Conservation (phyloP, 768 basidiomycete genomes). For the Cystofilobasidium macerans region DNA sequence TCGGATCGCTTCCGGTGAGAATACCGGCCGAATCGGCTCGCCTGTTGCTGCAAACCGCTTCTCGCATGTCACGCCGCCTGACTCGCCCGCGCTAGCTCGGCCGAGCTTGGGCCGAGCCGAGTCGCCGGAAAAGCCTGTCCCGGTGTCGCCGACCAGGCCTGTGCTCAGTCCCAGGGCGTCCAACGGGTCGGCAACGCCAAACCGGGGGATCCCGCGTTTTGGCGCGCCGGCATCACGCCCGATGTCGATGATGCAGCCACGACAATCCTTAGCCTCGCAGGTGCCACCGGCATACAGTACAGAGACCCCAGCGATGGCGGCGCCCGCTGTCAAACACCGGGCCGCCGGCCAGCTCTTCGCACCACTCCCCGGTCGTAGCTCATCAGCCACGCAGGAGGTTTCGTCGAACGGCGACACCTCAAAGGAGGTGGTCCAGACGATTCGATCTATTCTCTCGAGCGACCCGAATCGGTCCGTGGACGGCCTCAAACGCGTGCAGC, state of each 20-base stretch:
- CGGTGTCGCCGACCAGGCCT: slow-evolving; percentile 1
- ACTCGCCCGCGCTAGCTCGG: slow-evolving; percentile 9
- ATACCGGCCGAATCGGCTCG: not conserved
- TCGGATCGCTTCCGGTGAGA: slow-evolving; percentile 10
- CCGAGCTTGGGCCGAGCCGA: not conserved
- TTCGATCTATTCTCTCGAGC: slow-evolving; percentile 78
- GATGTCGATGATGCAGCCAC: slow-evolving; percentile 7
- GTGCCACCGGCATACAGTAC: not conserved
- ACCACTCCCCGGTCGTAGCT: not conserved
- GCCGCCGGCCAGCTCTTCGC: slow-evolving; percentile 5
- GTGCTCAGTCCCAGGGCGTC: slow-evolving; percentile 3
- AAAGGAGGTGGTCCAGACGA: slow-evolving; percentile 33
- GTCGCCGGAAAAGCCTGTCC: slow-evolving; percentile 18
- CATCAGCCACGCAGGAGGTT: not conserved
- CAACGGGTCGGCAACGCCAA: not conserved
- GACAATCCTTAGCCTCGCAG: slow-evolving; percentile 1
- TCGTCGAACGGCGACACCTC: not conserved
- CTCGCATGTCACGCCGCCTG: not conserved
- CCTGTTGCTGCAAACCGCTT: slow-evolving; percentile 14
- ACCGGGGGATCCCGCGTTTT: not conserved
- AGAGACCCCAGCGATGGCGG: not conserved
- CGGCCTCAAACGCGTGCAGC: slow-evolving; percentile 84
- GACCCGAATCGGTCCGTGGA: slow-evolving; percentile 80
- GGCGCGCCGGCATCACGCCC: slow-evolving; percentile 1
- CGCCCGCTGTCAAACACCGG: not conserved